Conservation (phyloP, 1,139 yeast genomes). For the Meyerozyma athensensis region DNA sequence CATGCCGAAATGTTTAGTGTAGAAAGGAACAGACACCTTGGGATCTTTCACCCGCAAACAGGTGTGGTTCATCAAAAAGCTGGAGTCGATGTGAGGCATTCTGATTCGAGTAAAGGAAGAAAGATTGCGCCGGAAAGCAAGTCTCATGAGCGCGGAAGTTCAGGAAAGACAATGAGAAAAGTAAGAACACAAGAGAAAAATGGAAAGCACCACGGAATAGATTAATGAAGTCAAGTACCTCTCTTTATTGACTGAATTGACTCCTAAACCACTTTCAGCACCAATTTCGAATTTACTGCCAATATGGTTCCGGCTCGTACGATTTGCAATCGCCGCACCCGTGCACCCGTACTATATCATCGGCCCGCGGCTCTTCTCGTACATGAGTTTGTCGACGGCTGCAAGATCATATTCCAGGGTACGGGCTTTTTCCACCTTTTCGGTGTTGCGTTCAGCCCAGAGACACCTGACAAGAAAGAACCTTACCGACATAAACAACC, state of each 20-base stretch:
- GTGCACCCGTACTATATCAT: neutral
- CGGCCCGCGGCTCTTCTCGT: neutral
- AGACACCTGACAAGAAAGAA: conserved; percentile 17
- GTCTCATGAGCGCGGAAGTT: too few species aligned
- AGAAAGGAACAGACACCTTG: conserved; percentile 64
- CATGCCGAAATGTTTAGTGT: conserved; percentile 73
- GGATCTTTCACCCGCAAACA: conserved; percentile 85
- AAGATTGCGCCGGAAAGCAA: neutral
- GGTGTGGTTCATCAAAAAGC: conserved; percentile 60
- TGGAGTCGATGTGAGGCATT: conserved; percentile 31
- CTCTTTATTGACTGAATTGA: too few species aligned
- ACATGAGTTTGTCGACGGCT: neutral
- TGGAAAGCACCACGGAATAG: too few species aligned
- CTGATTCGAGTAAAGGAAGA: neutral
- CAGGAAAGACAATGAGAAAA: too few species aligned
- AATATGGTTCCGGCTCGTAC: too few species aligned
- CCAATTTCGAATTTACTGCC: too few species aligned
- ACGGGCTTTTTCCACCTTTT: neutral
- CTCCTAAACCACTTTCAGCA: too few species aligned
- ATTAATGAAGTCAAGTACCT: too few species aligned
- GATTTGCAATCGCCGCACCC: neutral
- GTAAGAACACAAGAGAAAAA: too few species aligned
- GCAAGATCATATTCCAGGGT: neutral
- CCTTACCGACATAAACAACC: conserved; percentile 37
- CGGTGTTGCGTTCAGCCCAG: neutral